Evolutionary conservation across 2,329 filamentous ascomycete genomes (phyloP), one percentile per base, ranked within the genome.

Genomic region (Trichoderma citrinoviride): DNA sequence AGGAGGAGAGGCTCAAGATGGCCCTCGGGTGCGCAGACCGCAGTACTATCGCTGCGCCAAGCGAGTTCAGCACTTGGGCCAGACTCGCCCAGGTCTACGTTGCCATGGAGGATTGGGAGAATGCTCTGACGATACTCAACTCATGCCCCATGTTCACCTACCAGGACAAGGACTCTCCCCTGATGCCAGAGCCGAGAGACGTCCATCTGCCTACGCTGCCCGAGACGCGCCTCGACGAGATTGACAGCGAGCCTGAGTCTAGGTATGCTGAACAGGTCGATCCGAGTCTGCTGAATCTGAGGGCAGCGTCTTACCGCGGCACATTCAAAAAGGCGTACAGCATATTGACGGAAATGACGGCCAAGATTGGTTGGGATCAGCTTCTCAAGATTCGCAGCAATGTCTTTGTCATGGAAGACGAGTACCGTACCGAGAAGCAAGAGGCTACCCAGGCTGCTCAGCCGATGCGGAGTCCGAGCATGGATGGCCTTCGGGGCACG

Each of bases 141-240:
- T 99, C 95, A 19, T 99, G 95, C 77, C 95, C 95, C 8, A 99
- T 99, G 95, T 99, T 99, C 77, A 99, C 95, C 7, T 98, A 99
- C 77, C 95, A 98, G 77, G 95, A 99, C 78, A 98, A 97, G 77
- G 95, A 99, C 75, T 90, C 93, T 6, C 95, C 95, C 3, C 80
- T 95, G 66, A 94, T 98, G 90, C 95, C 95, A 1, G 93, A 97
- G 73, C 93, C 95, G 0, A 90, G 90, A 71, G 91, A 93, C 64
- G 90, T 98, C 47, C 87, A 91, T 70, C 85, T 99, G 15, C 95
- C 95, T 0, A 91, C 94, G 17, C 83, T 98, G 60, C 85, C 90
- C 0, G 95, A 98, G 77, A 96, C 92, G 19, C 87, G 93, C 65
- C 86, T 97, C 61, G 95, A 99, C 71, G 95, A 99, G 74, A 97